Base-by-base conservation (phyloP, 176 grass and related monocot genomes). In the Rhynchospora breviuscula region DNA sequence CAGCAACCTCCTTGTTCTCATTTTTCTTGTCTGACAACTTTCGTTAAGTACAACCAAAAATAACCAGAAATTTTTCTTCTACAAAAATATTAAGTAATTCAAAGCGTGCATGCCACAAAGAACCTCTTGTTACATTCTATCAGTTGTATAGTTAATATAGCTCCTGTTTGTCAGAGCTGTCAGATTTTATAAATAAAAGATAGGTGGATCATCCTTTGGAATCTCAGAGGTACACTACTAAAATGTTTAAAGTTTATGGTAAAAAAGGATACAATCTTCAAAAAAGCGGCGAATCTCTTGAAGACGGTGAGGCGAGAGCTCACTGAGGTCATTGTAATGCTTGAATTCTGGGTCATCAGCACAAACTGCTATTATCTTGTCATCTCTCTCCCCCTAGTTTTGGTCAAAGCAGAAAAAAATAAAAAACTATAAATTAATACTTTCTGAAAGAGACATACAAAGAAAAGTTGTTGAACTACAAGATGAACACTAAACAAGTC, bases 281-380 rank as follows among this genome's bases (percentile, higher is more conserved):
- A 96, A 89, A 88, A 96, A 96, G 14, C 90, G 87, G 6, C 85
- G 81, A 66, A 92, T 92, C 45, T 96, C 93, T 26, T 92, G 87
- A 31, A 92, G 85, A 10, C 90, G 85, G 71, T 96, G 89, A 19
- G 90, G 93, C 8, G 90, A 90, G 7, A 92, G 88, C 85, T 95
- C 93, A 5, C 79, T 87, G 57, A 95, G 86, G 21, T 95, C 81
- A 35, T 90, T 92, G 53, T 62, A 87, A 61, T 92, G 90, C 62
- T 51, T 90, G 72, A 87, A 95, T 87, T 95, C 88, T 2, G 93
- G 93, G 73, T 92, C 93, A 1, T 89, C 93, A 17, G 85, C 87
- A 71, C 93, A 96, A 74, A 92, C 88, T 6, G 93, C 93, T 81
- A 96, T 92, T 67, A 96, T 92, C 87, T 91, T 95, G 72, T 95